Conservation (phyloP, 78 protist genomes). For the Anaeramoeba flamelloides region DNA sequence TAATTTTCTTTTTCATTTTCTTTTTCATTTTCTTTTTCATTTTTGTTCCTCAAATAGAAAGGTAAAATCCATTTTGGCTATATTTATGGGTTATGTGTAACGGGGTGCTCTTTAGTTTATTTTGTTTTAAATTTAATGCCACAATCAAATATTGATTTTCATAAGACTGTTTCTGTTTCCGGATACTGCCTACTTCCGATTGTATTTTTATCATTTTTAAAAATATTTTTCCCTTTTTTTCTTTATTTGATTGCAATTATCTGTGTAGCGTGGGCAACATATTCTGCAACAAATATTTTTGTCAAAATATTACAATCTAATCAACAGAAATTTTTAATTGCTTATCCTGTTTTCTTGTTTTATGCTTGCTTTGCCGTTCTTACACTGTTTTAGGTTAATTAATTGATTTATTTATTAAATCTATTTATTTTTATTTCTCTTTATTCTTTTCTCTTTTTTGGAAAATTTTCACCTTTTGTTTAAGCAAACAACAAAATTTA, state of each 20-base stretch:
- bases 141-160: background rate
- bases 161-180: conserved; percentile 32
- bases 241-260: conserved; percentile 28
- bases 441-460: too few species aligned
- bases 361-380: conserved; percentile 63
- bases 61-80: conserved; percentile 74
- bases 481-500: too few species aligned
- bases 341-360: conserved; percentile 59
- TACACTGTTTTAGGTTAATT: conserved; percentile 39
- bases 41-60: too few species aligned
- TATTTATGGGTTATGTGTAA: conserved; percentile 62
- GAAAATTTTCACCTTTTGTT: too few species aligned
- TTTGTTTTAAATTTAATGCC: conserved; percentile 45
- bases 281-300: conserved; percentile 54
- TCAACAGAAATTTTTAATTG: conserved; percentile 47
- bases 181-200: conserved; percentile 79
- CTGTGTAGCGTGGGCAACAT: conserved; percentile 52
- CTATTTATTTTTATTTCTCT: too few species aligned
- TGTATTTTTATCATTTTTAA: conserved; percentile 48
- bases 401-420: too few species aligned
- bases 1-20: too few species aligned
- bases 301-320: conserved; percentile 35
- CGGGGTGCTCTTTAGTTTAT: conserved; percentile 58
- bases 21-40: too few species aligned
- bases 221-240: conserved; percentile 20